Conservation (phyloP, 2,329 filamentous ascomycete species). For the Botrytis pseudocinerea region DNA sequence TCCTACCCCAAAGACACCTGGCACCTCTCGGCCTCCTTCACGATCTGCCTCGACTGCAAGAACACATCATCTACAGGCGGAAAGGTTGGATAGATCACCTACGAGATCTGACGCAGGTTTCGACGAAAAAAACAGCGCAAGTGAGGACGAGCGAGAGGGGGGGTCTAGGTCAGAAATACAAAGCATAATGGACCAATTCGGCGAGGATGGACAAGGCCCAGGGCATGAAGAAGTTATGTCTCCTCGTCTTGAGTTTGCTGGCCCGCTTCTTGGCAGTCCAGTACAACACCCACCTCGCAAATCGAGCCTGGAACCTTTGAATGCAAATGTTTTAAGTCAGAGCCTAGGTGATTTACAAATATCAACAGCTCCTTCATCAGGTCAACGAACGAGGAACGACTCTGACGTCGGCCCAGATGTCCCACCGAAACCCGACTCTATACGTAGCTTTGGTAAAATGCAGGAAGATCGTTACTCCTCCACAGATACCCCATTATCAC, state of each 20-base stretch:
- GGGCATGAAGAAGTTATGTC: conserved; percentile 88
- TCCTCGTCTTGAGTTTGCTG: conserved; percentile 78
- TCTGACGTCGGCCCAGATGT: conserved; percentile 43
- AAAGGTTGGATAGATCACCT: conserved; percentile 49
- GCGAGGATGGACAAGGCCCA: conserved; percentile 69
- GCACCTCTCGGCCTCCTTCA: conserved; percentile 45
- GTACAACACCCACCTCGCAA: conserved; percentile 76
- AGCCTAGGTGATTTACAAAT: conserved; percentile 38
- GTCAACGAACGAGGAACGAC: conserved; percentile 28
- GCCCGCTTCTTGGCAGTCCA: conserved; percentile 68
- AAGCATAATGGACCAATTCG: conserved; percentile 96
- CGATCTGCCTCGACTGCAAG: conserved; percentile 40
- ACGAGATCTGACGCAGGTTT: conserved; percentile 56
- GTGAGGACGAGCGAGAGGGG: conserved; percentile 65
- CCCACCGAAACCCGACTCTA: conserved; percentile 45
- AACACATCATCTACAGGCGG: conserved; percentile 41
- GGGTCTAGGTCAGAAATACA: conserved; percentile 85
- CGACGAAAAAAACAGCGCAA: conserved; percentile 58
- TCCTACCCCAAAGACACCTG: conserved; percentile 49
- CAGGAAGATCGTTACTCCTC: conserved; percentile 50
- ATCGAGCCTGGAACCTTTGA: conserved; percentile 79
- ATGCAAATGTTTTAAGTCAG: conserved; percentile 31
- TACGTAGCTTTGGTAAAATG: conserved; percentile 36
- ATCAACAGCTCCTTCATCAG: conserved; percentile 28
- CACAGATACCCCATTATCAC: conserved; percentile 43